Evolutionary conservation across 768 basidiomycete genomes (phyloP).

Genomic region (Mycena galopus): DNA sequence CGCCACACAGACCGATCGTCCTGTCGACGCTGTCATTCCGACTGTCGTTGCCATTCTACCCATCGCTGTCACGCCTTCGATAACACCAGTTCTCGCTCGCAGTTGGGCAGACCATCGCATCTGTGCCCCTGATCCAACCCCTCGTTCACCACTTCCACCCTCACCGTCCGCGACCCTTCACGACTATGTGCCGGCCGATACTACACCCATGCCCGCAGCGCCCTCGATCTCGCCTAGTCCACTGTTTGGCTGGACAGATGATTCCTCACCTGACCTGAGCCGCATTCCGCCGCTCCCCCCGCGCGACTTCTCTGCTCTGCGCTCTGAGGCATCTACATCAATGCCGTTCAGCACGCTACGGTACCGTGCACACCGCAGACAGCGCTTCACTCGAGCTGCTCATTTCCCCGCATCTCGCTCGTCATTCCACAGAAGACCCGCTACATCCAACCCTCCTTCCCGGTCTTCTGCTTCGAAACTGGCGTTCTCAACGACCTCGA

Average conservation of each 20-base stretch:
- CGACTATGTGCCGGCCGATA: not conserved
- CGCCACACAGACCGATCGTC: not conserved
- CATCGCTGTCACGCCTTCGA: not conserved
- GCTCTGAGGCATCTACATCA: not conserved
- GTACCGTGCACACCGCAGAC: not conserved
- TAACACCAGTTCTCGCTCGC: too few relatives aligned
- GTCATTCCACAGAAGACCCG: not conserved
- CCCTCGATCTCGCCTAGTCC: not conserved
- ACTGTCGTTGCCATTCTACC: too few relatives aligned
- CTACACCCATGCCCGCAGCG: not conserved
- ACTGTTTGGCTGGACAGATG: slow-evolving; percentile 9
- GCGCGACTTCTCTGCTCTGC: slow-evolving; percentile 12
- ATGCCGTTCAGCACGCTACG: slow-evolving; percentile 2
- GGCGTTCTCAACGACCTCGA: not conserved
- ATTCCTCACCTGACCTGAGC: not conserved
- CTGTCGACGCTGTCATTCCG: not conserved
- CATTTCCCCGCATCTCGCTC: not conserved
- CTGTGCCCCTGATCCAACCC: too few relatives aligned
- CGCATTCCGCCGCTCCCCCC: not conserved
- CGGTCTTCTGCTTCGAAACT: not conserved
- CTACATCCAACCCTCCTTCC: not conserved
- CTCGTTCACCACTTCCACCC: not conserved
- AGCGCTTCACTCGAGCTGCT: not conserved
- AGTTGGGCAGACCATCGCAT: too few relatives aligned
- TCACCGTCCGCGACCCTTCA: not conserved